Base-by-base conservation (phyloP, 495 filamentous ascomycete species). In the Talaromyces ruber region DNA sequence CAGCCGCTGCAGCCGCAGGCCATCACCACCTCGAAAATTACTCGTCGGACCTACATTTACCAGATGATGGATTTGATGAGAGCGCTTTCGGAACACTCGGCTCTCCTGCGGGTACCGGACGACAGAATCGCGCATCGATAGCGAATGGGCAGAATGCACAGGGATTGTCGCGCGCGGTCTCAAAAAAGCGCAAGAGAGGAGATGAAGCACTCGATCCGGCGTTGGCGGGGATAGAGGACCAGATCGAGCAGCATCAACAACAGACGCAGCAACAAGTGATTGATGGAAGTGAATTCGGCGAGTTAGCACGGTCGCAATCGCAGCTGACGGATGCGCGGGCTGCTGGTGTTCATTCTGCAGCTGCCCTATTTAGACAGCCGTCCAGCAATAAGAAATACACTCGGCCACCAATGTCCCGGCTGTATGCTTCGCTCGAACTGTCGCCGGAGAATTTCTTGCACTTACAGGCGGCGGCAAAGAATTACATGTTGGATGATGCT, bases 141-240 rank as follows among this genome's bases (percentile, higher is more conserved):
- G 63, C 62, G 22, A 92, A 97, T 70, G 79, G 89, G 32, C 92
- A 96, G 67, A 86, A 91, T 4, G 90, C 88, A 22, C 91, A 93
- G 69, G 93, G 93, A 9, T 77, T 98, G 62, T 71, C 76, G 24
- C 65, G 77, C 25, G 66, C 71, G 2, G 75, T 67, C 11, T 73
- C 77, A 0, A 79, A 77, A 61, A 80, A 80, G 58, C 67, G 77
- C 8, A 80, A 80, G 64, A 65, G 77, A 58, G 72, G 71, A 16
- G 76, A 79, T 25, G 76, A 76, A 59, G 70, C 76, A 2, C 73
- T 80, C 6, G 77, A 80, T 59, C 77, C 77, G n/a, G 76, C 76
- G 6, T 63, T 80, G 55, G 70, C 72, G 8, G 68, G 64, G 63
- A 66, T 22, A 66, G 65, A 14, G 30, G 71, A 76, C 22, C 68